Evolutionary conservation across 225 moss, liverwort and hornwort genomes (phyloP), one percentile per base, ranked within the genome.

Genomic region (Takakia lepidozioides): DNA sequence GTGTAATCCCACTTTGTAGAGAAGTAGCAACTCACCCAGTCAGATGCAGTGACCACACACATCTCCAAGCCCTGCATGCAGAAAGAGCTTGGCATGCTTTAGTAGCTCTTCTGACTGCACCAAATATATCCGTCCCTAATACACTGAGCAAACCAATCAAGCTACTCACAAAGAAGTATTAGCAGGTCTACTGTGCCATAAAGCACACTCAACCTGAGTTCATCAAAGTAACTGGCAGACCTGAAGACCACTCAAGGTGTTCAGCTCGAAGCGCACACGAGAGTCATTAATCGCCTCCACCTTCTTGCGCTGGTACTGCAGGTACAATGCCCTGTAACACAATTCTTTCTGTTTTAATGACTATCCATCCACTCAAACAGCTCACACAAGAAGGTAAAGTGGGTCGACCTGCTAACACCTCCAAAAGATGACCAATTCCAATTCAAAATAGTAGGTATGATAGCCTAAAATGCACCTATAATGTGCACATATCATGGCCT

Each of bases 21-120:
- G 10, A 29, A 10, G 22, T 13, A 23, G 38, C 27, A 30, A 55
- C 70, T 52, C 46, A 90, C 87, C 71, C 71, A 74, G 54, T 87
- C 84, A 52, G 68, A 51, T 67, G 74, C 58, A 38, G 48, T 53
- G 24, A 56, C 46, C n/a, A 87, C 53, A 53, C 90, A 80, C 95
- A 95, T 90, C 72, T 95, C 87, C 73, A 95, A 59, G 57, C 95
- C 95, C 90, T 90, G 82, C 78, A 85, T n/a, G n/a, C n/a, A 73
- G 40, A 54, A 56, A 59, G 55, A 72, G 36, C 8, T 18, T 11
- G 13, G 13, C 47, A 48, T 25, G 45, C 58, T 58, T 54, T 27
- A 49, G 27, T n/a, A 29, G 3, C 45, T 43, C 19, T 20, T 15
- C n/a, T n/a, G n/a, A n/a, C n/a, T n/a, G n/a, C n/a, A n/a, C n/a